phyloP scores from a whole-genome alignment of 2,329 filamentous ascomycete species.

The Boeremia exigua region DNA sequence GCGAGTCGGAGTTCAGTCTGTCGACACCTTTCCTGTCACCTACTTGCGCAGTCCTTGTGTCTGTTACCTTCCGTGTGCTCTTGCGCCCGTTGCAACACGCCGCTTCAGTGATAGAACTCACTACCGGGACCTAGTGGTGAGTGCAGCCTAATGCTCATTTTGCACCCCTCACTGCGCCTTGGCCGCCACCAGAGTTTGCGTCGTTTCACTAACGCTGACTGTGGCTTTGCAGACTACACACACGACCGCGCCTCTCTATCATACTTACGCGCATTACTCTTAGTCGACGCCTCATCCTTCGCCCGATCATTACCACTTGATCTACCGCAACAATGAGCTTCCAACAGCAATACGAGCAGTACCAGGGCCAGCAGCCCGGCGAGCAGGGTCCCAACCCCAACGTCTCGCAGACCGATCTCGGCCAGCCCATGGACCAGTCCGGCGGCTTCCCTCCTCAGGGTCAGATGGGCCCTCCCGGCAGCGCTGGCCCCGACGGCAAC shows the following conservation, averaged over 20 bases:
- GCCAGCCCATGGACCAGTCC: slow-evolving; percentile 63
- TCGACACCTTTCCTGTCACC: slow-evolving; percentile 42
- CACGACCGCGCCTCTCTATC: slow-evolving; percentile 32
- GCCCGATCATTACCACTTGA: slow-evolving; percentile 26
- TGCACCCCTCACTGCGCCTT: slow-evolving; percentile 13
- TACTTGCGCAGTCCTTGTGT: slow-evolving; percentile 29
- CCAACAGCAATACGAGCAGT: slow-evolving; percentile 68
- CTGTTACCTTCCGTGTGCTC: slow-evolving; percentile 26
- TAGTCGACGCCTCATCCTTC: slow-evolving; percentile 21
- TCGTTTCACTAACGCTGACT: slow-evolving; percentile 37
- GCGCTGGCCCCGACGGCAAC: slow-evolving; percentile 43
- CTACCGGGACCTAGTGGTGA: slow-evolving; percentile 32
- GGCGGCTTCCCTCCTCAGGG: slow-evolving; percentile 57
- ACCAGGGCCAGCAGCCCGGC: slow-evolving; percentile 64
- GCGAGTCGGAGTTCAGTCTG: slow-evolving; percentile 39
- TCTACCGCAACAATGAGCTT: slow-evolving; percentile 64
- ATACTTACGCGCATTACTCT: slow-evolving; percentile 41
- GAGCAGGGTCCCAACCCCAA: slow-evolving; percentile 55
- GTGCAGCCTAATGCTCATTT: slow-evolving; percentile 29
- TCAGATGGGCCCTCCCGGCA: slow-evolving; percentile 54
- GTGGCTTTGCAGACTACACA: slow-evolving; percentile 30
- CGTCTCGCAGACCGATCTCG: slow-evolving; percentile 58
- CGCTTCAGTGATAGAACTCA: slow-evolving; percentile 23
- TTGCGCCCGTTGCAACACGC: slow-evolving; percentile 24
- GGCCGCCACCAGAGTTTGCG: slow-evolving; percentile 16